A percentile compares a stretch with the other conserved stretches of the same genome.
Conservation (phyloP, 495 filamentous ascomycete species). For the Penicillium silybi region DNA sequence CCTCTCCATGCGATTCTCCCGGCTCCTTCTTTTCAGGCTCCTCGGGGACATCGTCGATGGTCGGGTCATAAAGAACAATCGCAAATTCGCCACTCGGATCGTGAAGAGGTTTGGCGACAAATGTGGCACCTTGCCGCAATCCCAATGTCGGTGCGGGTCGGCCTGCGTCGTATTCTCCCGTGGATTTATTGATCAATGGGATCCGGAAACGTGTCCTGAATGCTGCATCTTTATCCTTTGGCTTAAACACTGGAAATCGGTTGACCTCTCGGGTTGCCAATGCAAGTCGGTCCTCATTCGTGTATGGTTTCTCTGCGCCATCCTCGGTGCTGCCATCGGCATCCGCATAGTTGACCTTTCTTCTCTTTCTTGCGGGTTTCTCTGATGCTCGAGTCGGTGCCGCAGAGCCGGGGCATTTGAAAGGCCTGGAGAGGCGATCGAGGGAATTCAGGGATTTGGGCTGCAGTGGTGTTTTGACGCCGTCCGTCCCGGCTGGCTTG, state of each 20-base stretch:
- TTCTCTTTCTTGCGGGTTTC: conserved; percentile 78
- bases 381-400: conserved; percentile 66
- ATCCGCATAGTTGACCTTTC: conserved; percentile 85
- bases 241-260: conserved; percentile 82
- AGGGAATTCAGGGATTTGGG: conserved; percentile 47
- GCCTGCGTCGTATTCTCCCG: conserved; percentile 65
- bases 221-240: conserved; percentile 77
- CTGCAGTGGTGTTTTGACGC: conserved; percentile 35
- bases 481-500: conserved; percentile 24
- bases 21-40: conserved; percentile 48
- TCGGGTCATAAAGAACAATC: conserved; percentile 95
- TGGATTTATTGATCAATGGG: conserved; percentile 78
- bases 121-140: conserved; percentile 75
- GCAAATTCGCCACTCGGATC: conserved; percentile 95
- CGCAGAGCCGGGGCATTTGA: conserved; percentile 88
- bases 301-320: conserved; percentile 73
- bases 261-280: conserved; percentile 86
- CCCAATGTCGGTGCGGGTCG: conserved; percentile 83
- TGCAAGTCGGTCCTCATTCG: conserved; percentile 82
- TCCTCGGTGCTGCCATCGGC: conserved; percentile 67
- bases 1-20: conserved; percentile 48
- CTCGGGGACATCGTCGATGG: conserved; percentile 76
- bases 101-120: conserved; percentile 87
- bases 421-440: conserved; percentile 77
- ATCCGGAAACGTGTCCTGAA: conserved; percentile 83